Percentiles rank a stretch among this genome's conserved stretches.
phyloP scores from a whole-genome alignment of 345 rosid species.

The Pistacia vera region DNA sequence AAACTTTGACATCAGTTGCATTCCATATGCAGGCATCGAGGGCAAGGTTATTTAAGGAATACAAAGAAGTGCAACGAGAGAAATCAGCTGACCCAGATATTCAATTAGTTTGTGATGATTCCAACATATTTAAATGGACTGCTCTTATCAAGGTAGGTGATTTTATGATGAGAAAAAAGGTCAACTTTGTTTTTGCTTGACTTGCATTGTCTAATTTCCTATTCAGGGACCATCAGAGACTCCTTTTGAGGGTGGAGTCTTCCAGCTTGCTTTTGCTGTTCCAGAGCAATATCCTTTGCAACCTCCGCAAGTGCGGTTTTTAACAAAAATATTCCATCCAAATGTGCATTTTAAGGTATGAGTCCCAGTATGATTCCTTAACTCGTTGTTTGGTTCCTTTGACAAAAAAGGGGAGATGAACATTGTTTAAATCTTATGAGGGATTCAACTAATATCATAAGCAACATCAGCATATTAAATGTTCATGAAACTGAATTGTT shows the following conservation, averaged over 20 bases:
- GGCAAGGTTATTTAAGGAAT: conserved; percentile 95
- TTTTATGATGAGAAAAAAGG: not conserved
- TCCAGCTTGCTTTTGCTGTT: conserved; percentile 93
- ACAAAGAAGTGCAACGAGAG: conserved; percentile 96
- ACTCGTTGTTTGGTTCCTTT: not conserved
- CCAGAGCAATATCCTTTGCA: conserved; percentile 97
- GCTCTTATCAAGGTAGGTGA: conserved; percentile 85
- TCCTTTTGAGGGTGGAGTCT: conserved; percentile 95
- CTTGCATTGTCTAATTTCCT: conserved; percentile 10
- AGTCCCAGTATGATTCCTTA: not conserved
- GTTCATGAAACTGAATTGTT: not conserved
- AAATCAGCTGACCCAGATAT: conserved; percentile 94
- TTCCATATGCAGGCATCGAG: conserved; percentile 68
- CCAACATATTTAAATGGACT: conserved; percentile 98
- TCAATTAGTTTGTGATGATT: conserved; percentile 88
- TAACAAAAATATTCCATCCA: conserved; percentile 97
- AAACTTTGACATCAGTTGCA: not conserved
- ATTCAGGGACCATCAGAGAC: conserved; percentile 96
- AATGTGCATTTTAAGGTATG: conserved; percentile 97
- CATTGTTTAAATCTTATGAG: not conserved
- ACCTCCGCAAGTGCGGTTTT: conserved; percentile 98
- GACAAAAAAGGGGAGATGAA: conserved; percentile 1
- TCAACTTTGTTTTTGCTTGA: conserved; percentile 11
- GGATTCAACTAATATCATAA: not conserved
- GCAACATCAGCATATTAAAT: not conserved